Evolutionary conservation across 768 basidiomycete species (phyloP).

Genomic region (Boletus reticulatus): DNA sequence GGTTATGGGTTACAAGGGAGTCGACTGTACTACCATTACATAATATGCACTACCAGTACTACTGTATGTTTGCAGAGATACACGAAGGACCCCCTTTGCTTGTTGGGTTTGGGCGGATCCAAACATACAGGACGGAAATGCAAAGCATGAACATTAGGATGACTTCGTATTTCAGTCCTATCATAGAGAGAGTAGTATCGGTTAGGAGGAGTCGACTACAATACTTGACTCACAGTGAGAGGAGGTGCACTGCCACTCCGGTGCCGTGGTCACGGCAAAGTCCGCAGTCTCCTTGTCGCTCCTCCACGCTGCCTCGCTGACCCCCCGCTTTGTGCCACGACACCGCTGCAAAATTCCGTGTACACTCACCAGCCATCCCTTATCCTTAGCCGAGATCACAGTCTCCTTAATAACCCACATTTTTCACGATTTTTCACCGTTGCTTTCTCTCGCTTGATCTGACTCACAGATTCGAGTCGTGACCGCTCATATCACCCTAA

Average conservation of each 20-base stretch:
- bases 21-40: no score
- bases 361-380: conserved; percentile 2
- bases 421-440: conserved; percentile 19
- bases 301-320: conserved; percentile 22
- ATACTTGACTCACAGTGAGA: conserved; percentile 1
- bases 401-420: background rate
- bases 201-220: no score
- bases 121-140: no score
- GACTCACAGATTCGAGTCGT: conserved; percentile 19
- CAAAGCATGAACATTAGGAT: no score
- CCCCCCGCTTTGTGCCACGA: conserved; percentile 14
- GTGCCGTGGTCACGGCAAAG: conserved; percentile 28
- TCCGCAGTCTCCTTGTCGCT: conserved; percentile 31
- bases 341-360: conserved; percentile 1
- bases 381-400: conserved; percentile 19
- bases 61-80: no score
- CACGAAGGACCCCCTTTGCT: no score
- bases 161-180: no score
- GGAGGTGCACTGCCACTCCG: conserved; percentile 20
- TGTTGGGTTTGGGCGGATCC: no score
- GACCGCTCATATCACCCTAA: conserved; percentile 25
- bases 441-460: conserved; percentile 27
- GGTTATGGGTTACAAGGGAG: no score
- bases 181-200: no score
- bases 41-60: no score